Evolutionary conservation across 768 basidiomycete species (phyloP).

Genomic region (Scleroderma bovista): DNA sequence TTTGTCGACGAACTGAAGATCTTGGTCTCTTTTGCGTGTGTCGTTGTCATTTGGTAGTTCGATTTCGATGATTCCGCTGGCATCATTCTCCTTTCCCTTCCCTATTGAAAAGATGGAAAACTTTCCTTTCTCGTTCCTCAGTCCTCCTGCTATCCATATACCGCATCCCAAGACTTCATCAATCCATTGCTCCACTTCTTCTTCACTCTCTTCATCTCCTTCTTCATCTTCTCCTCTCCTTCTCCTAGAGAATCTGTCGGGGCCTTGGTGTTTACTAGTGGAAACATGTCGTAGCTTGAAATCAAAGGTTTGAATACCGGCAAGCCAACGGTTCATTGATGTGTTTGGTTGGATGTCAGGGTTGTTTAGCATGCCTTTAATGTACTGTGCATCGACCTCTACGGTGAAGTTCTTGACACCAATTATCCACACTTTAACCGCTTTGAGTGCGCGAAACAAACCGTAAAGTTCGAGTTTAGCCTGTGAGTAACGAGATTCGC

Average conservation of each 20-base stretch:
- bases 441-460: too few relatives aligned
- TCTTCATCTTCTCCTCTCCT: neutral
- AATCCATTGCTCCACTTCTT: too few relatives aligned
- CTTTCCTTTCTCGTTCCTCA: neutral
- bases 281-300: slow-evolving; percentile 30
- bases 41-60: too few relatives aligned
- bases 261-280: slow-evolving; percentile 12
- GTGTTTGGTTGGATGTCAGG: slow-evolving; percentile 30
- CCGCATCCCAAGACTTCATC: slow-evolving; percentile 1
- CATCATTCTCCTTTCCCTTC: neutral
- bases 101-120: neutral
- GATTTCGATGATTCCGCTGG: too few relatives aligned
- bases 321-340: slow-evolving; percentile 25
- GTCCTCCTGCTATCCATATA: neutral
- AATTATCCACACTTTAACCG: too few relatives aligned
- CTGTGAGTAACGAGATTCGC: too few relatives aligned
- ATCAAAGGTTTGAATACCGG: slow-evolving; percentile 23
- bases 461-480: too few relatives aligned
- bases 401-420: slow-evolving; percentile 32
- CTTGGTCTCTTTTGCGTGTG: too few relatives aligned
- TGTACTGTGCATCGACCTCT: slow-evolving; percentile 36
- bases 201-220: neutral
- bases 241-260: slow-evolving; percentile 8
- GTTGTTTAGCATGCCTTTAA: too few relatives aligned
- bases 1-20: too few relatives aligned